Evolutionary conservation across 2,329 filamentous ascomycete species (phyloP).

Genomic region (Zasmidium cellare): DNA sequence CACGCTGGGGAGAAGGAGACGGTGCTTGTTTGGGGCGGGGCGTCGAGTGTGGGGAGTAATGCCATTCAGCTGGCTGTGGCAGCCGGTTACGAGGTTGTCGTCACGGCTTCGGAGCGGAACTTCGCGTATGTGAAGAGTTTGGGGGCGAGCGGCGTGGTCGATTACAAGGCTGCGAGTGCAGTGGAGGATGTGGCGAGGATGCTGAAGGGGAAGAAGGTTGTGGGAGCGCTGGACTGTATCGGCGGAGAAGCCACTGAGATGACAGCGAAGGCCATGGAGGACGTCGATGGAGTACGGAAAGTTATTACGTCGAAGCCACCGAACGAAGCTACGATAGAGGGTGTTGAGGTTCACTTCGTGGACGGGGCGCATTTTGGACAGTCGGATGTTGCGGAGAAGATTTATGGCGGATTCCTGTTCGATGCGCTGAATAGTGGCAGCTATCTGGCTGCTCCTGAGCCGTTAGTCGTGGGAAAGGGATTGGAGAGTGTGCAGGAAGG

Average conservation of each 20-base stretch:
- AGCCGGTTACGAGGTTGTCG: conserved; percentile 48
- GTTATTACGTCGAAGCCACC: conserved; percentile 22
- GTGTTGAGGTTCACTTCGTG: conserved; percentile 20
- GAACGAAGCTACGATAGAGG: conserved; percentile 30
- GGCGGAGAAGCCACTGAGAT: conserved; percentile 21
- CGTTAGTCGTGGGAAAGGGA: conserved; percentile 42
- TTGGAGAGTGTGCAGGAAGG: conserved; percentile 44
- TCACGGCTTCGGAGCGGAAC: conserved; percentile 46
- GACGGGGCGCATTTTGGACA: conserved; percentile 29
- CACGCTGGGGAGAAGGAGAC: conserved; percentile 32
- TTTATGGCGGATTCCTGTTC: conserved; percentile 31
- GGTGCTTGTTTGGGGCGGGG: conserved; percentile 55
- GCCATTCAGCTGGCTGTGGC: conserved; percentile 49
- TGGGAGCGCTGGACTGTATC: conserved; percentile 30
- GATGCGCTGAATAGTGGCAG: conserved; percentile 38
- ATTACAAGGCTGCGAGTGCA: conserved; percentile 30
- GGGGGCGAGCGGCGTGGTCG: conserved; percentile 47
- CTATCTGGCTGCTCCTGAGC: conserved; percentile 41
- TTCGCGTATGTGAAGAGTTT: conserved; percentile 44
- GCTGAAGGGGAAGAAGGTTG: conserved; percentile 25
- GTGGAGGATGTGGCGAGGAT: conserved; percentile 29
- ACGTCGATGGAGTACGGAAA: conserved; percentile 27
- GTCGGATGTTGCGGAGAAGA: conserved; percentile 28
- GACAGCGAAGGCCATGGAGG: conserved; percentile 32
- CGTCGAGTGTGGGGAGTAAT: conserved; percentile 48